Evolutionary conservation across 2,329 filamentous ascomycete genomes (phyloP).

Genomic region (Trichoderma sp.): DNA sequence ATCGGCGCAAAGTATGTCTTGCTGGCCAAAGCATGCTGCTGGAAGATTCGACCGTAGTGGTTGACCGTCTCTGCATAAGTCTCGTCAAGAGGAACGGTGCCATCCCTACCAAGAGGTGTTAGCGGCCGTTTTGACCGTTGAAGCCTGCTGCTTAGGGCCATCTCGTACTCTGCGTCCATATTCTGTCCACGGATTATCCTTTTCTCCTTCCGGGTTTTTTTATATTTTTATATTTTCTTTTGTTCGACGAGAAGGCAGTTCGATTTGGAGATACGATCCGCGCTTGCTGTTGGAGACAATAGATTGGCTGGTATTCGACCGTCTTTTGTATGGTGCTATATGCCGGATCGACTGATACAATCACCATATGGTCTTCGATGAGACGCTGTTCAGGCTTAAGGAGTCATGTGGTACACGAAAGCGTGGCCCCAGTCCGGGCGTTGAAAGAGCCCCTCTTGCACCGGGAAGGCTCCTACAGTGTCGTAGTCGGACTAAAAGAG

Average conservation of each 20-base stretch:
- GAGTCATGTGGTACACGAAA: conserved; percentile 33
- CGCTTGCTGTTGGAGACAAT: neutral
- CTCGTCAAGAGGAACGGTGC: conserved; percentile 55
- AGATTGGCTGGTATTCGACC: conserved; percentile 9
- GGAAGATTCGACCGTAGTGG: conserved; percentile 63
- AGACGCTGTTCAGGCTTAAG: conserved; percentile 21
- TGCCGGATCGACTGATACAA: conserved; percentile 19
- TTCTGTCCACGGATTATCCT: neutral
- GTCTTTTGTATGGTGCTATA: conserved; percentile 18
- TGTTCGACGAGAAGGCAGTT: neutral
- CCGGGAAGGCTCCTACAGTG: conserved; percentile 27
- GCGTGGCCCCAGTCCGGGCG: conserved; percentile 33
- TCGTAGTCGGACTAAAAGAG: conserved; percentile 27
- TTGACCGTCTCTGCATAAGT: conserved; percentile 57
- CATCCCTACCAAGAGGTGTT: conserved; percentile 38
- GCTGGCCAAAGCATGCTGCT: conserved; percentile 63
- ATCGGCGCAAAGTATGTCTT: conserved; percentile 65
- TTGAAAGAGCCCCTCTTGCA: conserved; percentile 30
- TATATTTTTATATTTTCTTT: neutral
- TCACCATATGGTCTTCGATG: conserved; percentile 16
- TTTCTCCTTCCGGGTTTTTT: neutral
- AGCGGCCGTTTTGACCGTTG: neutral
- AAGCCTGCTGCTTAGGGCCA: neutral
- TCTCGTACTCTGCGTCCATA: conserved; percentile 35
- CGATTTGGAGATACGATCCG: neutral